A percentile compares a stretch with the other conserved stretches of the same genome.
These are phyloP conservation scores for Neurospora sp. DNA, from an alignment of 495 filamentous ascomycete species.

Conservation along the genomic window DNA sequence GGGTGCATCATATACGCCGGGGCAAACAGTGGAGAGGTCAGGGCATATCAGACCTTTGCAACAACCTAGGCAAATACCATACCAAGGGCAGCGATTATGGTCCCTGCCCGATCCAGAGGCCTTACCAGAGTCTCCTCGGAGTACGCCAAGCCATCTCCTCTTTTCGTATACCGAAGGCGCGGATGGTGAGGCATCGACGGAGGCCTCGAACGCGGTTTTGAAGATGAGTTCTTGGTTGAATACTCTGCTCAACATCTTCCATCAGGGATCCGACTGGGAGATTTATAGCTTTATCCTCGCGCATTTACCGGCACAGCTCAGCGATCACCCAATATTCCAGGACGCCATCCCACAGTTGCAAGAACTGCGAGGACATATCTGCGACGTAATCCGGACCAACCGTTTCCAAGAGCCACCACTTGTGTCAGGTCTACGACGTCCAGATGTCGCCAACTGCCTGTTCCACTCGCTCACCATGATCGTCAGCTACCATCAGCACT, in stretches of 20 bases:
- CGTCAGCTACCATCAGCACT: slow-evolving; percentile 76
- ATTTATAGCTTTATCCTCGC: slow-evolving; percentile 83
- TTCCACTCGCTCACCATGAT: slow-evolving; percentile 77
- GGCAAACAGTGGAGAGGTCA: slow-evolving; percentile 27
- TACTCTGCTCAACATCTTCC: slow-evolving; percentile 58
- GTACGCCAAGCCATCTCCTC: slow-evolving; percentile 34
- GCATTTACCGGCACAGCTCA: slow-evolving; percentile 77
- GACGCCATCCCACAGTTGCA: slow-evolving; percentile 62
- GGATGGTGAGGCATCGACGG: slow-evolving; percentile 2
- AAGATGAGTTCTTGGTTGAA: slow-evolving; percentile 70
- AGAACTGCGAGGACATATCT: slow-evolving; percentile 63
- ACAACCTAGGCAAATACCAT: slow-evolving; percentile 22
- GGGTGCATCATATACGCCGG: slow-evolving; percentile 37
- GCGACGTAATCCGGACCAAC: slow-evolving; percentile 66
- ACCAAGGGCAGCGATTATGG: slow-evolving; percentile 38
- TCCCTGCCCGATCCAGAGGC: slow-evolving; percentile 40
- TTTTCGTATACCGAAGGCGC: slow-evolving; percentile 13
- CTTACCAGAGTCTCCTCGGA: slow-evolving; percentile 34
- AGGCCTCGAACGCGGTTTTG: slow-evolving; percentile 31
- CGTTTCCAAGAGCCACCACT: slow-evolving; percentile 66
- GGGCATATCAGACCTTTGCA: slow-evolving; percentile 23
- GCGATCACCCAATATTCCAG: slow-evolving; percentile 77
- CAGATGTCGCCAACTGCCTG: slow-evolving; percentile 78
- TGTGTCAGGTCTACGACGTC: slow-evolving; percentile 67
- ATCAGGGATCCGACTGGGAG: slow-evolving; percentile 81